Percentiles rank a stretch among this genome's conserved stretches.
phyloP scores from a whole-genome alignment of 225 moss, liverwort and hornwort genomes.

The Pseudoscleropodium purum region DNA sequence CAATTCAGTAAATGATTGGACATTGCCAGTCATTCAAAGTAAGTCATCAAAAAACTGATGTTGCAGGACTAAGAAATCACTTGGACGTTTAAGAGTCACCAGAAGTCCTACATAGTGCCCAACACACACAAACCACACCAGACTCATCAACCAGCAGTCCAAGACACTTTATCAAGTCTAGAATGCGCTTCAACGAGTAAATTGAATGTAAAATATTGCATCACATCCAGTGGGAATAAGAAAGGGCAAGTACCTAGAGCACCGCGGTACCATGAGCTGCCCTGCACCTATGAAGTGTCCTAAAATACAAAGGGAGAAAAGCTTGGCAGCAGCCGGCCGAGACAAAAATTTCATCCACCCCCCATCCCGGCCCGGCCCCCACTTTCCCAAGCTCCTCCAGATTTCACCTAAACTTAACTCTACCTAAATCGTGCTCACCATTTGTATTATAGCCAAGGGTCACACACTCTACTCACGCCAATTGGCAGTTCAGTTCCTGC shows the following conservation, averaged over 20 bases:
- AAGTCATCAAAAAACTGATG: no score
- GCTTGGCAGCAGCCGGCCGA: neutral
- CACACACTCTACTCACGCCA: neutral
- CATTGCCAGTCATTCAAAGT: neutral
- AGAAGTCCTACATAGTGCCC: neutral
- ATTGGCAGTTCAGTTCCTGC: slow-evolving; percentile 37
- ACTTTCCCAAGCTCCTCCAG: neutral
- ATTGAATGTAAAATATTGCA: slow-evolving; percentile 3
- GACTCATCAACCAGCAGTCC: neutral
- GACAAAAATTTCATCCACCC: neutral
- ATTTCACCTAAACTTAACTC: neutral
- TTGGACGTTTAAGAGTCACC: neutral
- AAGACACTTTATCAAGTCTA: neutral
- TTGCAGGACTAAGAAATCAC: neutral
- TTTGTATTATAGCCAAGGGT: neutral
- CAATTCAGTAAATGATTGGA: no score
- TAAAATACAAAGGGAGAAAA: slow-evolving; percentile 24
- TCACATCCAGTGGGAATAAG: neutral
- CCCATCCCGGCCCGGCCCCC: neutral
- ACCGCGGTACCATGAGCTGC: slow-evolving; percentile 6
- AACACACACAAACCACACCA: neutral
- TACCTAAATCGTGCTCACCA: neutral
- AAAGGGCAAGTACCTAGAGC: slow-evolving; percentile 4
- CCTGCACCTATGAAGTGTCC: slow-evolving; percentile 12
- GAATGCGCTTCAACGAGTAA: slow-evolving; percentile 2